Evolutionary conservation across 2,329 filamentous ascomycete species (phyloP).

Genomic region (Penicillium nordicum): DNA sequence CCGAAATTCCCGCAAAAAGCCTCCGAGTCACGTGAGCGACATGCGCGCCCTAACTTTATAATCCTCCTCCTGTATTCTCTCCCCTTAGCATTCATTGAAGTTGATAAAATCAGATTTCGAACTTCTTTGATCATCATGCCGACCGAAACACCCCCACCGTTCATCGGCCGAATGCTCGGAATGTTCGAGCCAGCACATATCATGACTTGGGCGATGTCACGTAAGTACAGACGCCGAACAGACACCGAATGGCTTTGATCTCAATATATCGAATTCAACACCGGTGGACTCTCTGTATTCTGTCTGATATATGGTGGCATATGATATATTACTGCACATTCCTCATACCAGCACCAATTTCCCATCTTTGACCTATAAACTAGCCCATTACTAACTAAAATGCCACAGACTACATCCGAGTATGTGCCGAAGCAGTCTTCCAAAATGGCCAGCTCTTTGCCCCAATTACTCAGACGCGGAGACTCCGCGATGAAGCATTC

Average conservation of each 20-base stretch:
- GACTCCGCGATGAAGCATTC: constrained; percentile 41
- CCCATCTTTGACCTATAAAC: background rate
- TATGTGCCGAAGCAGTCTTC: constrained; percentile 35
- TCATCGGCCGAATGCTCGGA: constrained; percentile 16
- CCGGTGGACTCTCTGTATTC: background rate
- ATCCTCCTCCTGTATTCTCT: background rate
- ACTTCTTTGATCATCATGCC: constrained; percentile 6
- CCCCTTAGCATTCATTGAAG: background rate
- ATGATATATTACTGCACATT: background rate
- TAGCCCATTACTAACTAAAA: constrained; percentile 10
- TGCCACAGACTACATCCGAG: constrained; percentile 30
- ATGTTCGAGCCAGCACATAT: constrained; percentile 27
- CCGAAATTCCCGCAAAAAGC: background rate
- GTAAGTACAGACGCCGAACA: constrained; percentile 21
- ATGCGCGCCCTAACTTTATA: background rate
- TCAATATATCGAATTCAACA: background rate
- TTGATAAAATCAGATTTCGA: background rate
- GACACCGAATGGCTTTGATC: background rate
- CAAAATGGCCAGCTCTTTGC: constrained; percentile 34
- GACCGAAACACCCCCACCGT: constrained; percentile 11
- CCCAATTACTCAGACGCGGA: constrained; percentile 28
- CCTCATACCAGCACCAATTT: background rate
- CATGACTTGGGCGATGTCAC: constrained; percentile 25
- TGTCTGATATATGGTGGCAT: background rate
- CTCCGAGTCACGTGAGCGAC: background rate